phyloP scores from a whole-genome alignment of 23 red algal genomes.

The Gracilaria vermiculophylla region DNA sequence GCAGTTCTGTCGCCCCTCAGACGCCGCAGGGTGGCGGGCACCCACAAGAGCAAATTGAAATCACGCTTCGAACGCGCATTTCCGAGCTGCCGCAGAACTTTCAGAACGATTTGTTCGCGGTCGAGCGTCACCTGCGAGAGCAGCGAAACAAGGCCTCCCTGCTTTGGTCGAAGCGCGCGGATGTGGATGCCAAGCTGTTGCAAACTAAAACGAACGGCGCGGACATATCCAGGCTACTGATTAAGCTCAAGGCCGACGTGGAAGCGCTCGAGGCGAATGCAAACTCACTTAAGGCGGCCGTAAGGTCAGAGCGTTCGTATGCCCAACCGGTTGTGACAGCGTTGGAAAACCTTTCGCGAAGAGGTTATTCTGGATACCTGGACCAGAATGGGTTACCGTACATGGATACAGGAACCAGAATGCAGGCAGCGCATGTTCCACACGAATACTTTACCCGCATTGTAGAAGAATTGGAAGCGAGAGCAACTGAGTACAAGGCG shows the following conservation, averaged over 20 bases:
- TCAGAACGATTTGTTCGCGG: constrained; percentile 55
- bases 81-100: constrained; percentile 53
- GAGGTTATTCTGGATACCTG: constrained; percentile 1
- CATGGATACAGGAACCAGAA: neutral
- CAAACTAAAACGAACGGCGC: neutral
- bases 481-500: constrained; percentile 60
- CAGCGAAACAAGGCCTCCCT: constrained; percentile 37
- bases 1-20: constrained; percentile 13
- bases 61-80: constrained; percentile 46
- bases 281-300: constrained; percentile 39
- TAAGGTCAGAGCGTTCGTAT: constrained; percentile 25
- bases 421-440: constrained; percentile 41
- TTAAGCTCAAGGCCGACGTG: constrained; percentile 34
- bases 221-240: constrained; percentile 4
- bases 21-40: neutral
- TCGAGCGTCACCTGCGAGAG: constrained; percentile 61
- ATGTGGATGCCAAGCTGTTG: constrained; percentile 26
- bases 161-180: constrained; percentile 8
- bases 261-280: constrained; percentile 35
- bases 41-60: constrained; percentile 35
- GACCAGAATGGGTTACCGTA: constrained; percentile 30
- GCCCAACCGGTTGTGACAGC: constrained; percentile 59
- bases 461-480: constrained; percentile 60
- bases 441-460: constrained; percentile 49
- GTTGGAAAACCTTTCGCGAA: constrained; percentile 34